Conservation (phyloP, 2,329 filamentous ascomycete species). For the Penicillium occitanis region DNA sequence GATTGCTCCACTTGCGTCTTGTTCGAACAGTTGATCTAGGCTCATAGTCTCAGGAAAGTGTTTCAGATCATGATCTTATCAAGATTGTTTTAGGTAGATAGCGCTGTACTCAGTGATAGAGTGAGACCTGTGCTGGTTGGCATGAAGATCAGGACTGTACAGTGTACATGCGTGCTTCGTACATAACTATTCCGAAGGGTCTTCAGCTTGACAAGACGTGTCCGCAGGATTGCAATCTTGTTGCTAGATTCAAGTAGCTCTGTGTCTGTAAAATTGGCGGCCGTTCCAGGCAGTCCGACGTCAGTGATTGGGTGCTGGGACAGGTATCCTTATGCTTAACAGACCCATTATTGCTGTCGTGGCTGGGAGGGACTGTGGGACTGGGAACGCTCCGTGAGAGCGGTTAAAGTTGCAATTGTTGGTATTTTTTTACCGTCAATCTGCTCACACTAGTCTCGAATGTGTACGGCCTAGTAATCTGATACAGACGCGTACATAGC, state of each 20-base stretch:
- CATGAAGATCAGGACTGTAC: not conserved
- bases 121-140: not conserved
- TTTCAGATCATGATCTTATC: not conserved
- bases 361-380: not conserved
- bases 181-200: not conserved
- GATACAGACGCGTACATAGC: not conserved
- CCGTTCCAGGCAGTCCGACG: not conserved
- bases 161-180: not conserved
- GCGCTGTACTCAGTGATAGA: not conserved
- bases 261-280: not conserved
- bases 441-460: not conserved
- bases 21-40: not conserved
- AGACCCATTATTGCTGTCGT: constrained; percentile 14
- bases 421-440: not conserved
- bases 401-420: not conserved
- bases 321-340: constrained; percentile 1
- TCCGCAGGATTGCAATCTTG: not conserved
- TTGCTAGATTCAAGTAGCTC: not conserved
- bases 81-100: not conserved
- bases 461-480: not conserved
- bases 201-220: not conserved
- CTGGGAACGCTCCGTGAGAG: not conserved
- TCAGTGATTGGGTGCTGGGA: constrained; percentile 1
- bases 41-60: not conserved
- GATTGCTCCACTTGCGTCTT: not conserved